Evolutionary conservation across 2,329 filamentous ascomycete species (phyloP), one percentile per base, ranked within the genome.

Genomic region (Acrocalymma vagum): DNA sequence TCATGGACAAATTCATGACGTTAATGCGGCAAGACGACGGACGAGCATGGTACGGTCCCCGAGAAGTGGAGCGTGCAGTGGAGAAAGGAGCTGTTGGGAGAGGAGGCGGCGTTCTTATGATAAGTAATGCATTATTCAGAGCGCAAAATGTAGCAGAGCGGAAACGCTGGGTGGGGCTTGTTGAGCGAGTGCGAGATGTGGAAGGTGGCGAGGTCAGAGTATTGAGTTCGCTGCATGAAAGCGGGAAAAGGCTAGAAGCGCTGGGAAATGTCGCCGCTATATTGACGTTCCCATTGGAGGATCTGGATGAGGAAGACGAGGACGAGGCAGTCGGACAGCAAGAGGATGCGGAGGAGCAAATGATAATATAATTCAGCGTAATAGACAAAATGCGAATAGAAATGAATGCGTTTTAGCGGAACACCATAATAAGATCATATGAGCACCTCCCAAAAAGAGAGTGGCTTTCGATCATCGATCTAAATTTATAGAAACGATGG

Each of bases 181-280:
- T 97, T 3, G 93, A 97, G 67, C 86, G 85, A 48, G 93, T 97
- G n/a, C 84, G 85, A 52, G 85, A 85, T 37, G 73, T 77, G 3
- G 86, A 90, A 51, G 94, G 93, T 5, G 94, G 93, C 2, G 91
- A 96, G 53, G 89, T 90, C 1, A 79, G 89, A 38, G 83, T 97
- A n/a, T 72, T 97, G 18, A 97, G 93, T 69, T 92, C 88, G 59
- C 87, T 95, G 62, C 93, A 97, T 69, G 93, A 96, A 74, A 96
- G 92, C 67, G 94, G 94, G 1, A 87, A 87, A 73, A 78, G 91
- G 45, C 72, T 99, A 10, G 89, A 92, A 53, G 87, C 85, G 9
- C 69, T 97, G 45, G 92, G 94, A 1, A 88, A 91, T 13, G 87
- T 99, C 48, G 94, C 93, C 11, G 91, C 91, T 2, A 87, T 96